phyloP scores from a whole-genome alignment of 768 basidiomycete genomes.

The Suillus brevipes region DNA sequence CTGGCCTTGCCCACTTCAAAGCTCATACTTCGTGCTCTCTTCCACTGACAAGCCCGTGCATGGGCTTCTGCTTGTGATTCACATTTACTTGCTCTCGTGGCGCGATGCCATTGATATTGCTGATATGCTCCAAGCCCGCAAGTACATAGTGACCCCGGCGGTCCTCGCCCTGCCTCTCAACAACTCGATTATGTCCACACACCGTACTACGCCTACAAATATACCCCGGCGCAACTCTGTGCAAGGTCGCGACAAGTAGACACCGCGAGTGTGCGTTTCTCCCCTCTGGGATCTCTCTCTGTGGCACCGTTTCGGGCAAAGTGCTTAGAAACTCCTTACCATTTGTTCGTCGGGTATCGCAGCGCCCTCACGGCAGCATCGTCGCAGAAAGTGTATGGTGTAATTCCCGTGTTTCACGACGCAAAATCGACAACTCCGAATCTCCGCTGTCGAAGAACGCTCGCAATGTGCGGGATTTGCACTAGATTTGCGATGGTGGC shows the following conservation, averaged over 20 bases:
- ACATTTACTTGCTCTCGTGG: background rate
- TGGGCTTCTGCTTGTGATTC: background rate
- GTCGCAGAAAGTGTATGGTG: background rate
- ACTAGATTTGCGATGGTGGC: background rate
- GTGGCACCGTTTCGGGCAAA: background rate
- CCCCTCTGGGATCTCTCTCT: background rate
- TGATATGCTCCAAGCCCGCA: background rate
- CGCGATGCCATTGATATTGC: background rate
- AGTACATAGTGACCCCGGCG: background rate
- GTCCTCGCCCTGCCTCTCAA: no score
- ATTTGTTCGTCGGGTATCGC: background rate
- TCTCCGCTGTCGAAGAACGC: background rate
- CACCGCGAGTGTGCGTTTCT: background rate
- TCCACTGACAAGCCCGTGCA: background rate
- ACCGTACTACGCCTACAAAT: background rate
- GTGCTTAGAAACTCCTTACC: no score
- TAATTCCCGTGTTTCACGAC: background rate
- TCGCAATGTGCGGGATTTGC: background rate
- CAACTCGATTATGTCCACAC: no score
- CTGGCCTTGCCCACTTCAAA: background rate
- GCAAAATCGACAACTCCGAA: background rate
- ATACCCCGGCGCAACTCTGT: background rate
- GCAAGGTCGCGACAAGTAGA: background rate
- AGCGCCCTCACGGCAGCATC: background rate
- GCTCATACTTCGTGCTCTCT: background rate